These are phyloP conservation scores for Vicia faba DNA, from an alignment of 306 rosid genomes.

Conservation along the genomic window DNA sequence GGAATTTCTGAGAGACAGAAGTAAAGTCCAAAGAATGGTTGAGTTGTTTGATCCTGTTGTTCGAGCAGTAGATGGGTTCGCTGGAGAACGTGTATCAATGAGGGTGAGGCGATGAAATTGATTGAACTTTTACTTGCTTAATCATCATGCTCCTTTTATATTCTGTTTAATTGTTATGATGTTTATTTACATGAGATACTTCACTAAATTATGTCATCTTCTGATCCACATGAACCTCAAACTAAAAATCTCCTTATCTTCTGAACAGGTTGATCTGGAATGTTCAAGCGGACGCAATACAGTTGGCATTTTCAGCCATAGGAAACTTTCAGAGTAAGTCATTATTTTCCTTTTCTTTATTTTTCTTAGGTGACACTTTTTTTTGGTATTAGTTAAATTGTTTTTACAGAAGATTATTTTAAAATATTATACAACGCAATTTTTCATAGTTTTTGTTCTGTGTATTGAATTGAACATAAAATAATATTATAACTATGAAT, in stretches of 20 bases:
- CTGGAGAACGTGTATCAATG: slow-evolving; percentile 96
- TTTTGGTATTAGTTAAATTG: background rate
- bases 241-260: slow-evolving; percentile 5
- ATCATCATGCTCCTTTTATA: background rate
- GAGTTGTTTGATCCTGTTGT: slow-evolving; percentile 82
- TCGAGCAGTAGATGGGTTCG: slow-evolving; percentile 67
- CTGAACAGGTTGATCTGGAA: slow-evolving; percentile 82
- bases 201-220: slow-evolving; percentile 8
- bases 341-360: background rate
- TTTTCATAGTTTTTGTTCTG: background rate
- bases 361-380: slow-evolving; percentile 42
- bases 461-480: slow-evolving; percentile 1
- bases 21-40: slow-evolving; percentile 71
- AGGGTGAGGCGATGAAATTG: slow-evolving; percentile 58
- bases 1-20: slow-evolving; percentile 83
- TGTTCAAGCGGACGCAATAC: slow-evolving; percentile 74
- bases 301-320: slow-evolving; percentile 79
- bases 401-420: background rate
- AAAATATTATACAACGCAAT: slow-evolving; percentile 16
- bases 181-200: slow-evolving; percentile 7
- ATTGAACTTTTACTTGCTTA: slow-evolving; percentile 18
- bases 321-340: slow-evolving; percentile 69
- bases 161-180: background rate
- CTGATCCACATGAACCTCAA: background rate
- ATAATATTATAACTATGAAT: background rate